These are phyloP conservation scores for Trematosphaeria pertusa DNA, from an alignment of 2,329 filamentous ascomycete species.

Conservation along the genomic window DNA sequence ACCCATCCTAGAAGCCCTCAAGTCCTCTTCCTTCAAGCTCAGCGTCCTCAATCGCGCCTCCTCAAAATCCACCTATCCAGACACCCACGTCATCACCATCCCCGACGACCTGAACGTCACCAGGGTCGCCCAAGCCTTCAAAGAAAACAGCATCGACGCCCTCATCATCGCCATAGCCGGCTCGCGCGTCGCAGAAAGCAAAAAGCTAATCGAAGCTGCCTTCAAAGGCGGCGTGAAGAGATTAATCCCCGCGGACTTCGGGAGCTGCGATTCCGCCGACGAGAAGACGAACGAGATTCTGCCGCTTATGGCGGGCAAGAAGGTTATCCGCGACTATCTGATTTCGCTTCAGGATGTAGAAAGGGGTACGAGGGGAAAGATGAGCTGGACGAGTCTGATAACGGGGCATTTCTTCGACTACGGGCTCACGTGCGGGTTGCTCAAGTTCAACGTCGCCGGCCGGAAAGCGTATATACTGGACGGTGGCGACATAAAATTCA, in stretches of 20 bases:
- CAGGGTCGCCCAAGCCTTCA: slow-evolving; percentile 45
- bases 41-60: slow-evolving; percentile 43
- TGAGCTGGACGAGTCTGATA: slow-evolving; percentile 68
- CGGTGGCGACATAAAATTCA: slow-evolving; percentile 62
- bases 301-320: slow-evolving; percentile 62
- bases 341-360: slow-evolving; percentile 57
- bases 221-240: slow-evolving; percentile 64
- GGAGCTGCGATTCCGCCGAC: slow-evolving; percentile 52
- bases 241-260: slow-evolving; percentile 69
- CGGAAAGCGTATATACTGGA: slow-evolving; percentile 64
- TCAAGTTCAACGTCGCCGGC: slow-evolving; percentile 61
- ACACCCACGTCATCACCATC: slow-evolving; percentile 51
- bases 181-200: slow-evolving; percentile 55
- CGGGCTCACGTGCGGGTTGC: slow-evolving; percentile 56
- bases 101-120: slow-evolving; percentile 46
- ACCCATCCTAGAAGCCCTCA: slow-evolving; percentile 41
- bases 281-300: slow-evolving; percentile 52
- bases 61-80: slow-evolving; percentile 49
- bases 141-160: slow-evolving; percentile 55
- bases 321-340: slow-evolving; percentile 47
- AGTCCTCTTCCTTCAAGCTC: slow-evolving; percentile 39
- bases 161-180: slow-evolving; percentile 60
- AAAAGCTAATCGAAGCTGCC: slow-evolving; percentile 64
- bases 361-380: slow-evolving; percentile 38
- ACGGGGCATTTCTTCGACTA: slow-evolving; percentile 69